Base-by-base conservation (phyloP, 768 basidiomycete genomes). In the Galerina sulciceps region DNA sequence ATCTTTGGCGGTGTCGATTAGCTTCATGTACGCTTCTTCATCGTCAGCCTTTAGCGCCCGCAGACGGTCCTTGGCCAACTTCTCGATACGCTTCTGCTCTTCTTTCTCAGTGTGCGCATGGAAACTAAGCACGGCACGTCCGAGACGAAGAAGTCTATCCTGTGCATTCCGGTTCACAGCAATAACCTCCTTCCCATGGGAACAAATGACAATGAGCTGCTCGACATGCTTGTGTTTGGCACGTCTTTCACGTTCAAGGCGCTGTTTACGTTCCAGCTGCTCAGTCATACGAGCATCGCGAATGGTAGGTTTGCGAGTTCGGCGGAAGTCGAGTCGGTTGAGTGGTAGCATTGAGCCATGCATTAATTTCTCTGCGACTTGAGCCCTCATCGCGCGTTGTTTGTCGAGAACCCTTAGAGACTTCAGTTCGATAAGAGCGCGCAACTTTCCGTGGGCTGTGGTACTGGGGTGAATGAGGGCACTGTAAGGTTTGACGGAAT, bases 11-110 rank as follows among this genome's bases (percentile, higher is more conserved):
- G 96, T 97, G 73, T 99, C 97, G 68, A 99, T 93, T 67, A 99
- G 90, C 71, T 95, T 95, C 86, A 98, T 90, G 75, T 99, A 99
- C n/a, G 94, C 96, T 75, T 98, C 97, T 79, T 99, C 97, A 78
- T 99, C 96, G 70, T 99, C 96, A 26, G 91, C 91, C 76, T 96
- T 95, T 65, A 99, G 87, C 8, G 96, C 97, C 78, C 93, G 94
- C 62, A 99, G 79, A 92, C 96, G 94, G 74, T 99, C 97, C 79
- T 99, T 99, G 45, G 91, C 88, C 44, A 99, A 87, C 55, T 94
- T 82, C 76, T 99, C 97, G 64, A 99, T 91, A 23, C 96, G 86
- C 73, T 95, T 94, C 84, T 96, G 93, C 73, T 99, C 97, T 75
- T 99, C 96, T 79, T 94, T 96, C 79, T 99, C 97, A 1, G 95